A percentile compares a stretch with the other conserved stretches of the same genome.
These are phyloP conservation scores for Fusarium oxysporum DNA, from an alignment of 2,329 filamentous ascomycete genomes.

Conservation along the genomic window DNA sequence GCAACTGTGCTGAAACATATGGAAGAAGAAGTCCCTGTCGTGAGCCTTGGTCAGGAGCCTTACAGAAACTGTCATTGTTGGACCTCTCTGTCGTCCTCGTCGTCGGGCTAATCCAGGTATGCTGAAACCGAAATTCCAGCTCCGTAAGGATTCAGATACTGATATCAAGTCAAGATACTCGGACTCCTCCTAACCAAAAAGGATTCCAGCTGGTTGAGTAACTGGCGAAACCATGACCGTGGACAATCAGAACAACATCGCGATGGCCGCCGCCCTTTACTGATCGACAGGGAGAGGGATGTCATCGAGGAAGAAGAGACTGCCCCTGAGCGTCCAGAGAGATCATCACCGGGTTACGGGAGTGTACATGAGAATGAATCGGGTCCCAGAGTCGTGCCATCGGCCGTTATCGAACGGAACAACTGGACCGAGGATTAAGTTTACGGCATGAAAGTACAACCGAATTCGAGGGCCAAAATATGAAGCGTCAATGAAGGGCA, in stretches of 20 bases:
- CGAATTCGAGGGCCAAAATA: neutral
- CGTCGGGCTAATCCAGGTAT: conserved; percentile 68
- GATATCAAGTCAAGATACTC: conserved; percentile 42
- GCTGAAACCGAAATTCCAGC: neutral
- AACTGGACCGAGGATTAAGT: conserved; percentile 40
- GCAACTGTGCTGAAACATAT: conserved; percentile 60
- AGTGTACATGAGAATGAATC: conserved; percentile 26
- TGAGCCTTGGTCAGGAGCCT: conserved; percentile 65
- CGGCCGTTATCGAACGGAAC: conserved; percentile 41
- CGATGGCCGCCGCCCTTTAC: conserved; percentile 43
- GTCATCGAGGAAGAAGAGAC: conserved; percentile 44
- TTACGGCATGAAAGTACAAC: neutral
- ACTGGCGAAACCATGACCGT: conserved; percentile 31
- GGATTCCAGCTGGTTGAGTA: conserved; percentile 48
- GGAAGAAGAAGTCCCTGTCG: conserved; percentile 61
- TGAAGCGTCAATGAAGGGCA: neutral
- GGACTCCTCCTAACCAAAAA: conserved; percentile 48
- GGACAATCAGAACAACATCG: conserved; percentile 7
- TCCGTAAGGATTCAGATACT: neutral
- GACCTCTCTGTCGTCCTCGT: conserved; percentile 65
- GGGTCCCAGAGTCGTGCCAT: conserved; percentile 45
- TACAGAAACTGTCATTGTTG: conserved; percentile 65
- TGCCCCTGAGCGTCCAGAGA: conserved; percentile 12
- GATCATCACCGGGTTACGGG: conserved; percentile 34
- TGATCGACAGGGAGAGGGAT: conserved; percentile 45